Base-by-base conservation (phyloP, 2,329 filamentous ascomycete species). In the Paraphoma chrysanthemicola region DNA sequence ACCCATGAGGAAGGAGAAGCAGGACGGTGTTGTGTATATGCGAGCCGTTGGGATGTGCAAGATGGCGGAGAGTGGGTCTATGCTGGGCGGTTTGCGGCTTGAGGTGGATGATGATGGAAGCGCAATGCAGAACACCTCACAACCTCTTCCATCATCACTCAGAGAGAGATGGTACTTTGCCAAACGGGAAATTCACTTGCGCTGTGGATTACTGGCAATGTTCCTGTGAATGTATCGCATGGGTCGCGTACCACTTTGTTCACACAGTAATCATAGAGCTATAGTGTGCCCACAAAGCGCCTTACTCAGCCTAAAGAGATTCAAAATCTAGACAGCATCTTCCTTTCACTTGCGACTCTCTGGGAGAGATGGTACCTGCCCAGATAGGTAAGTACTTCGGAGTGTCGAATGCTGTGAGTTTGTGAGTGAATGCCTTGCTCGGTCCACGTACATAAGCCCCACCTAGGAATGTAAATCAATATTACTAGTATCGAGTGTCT, bases 41-140 rank as follows among this genome's bases (percentile, higher is more conserved):
- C 58, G 4, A 63, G 60, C 55, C 48, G 54, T 18, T 65, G 62
- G 64, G 53, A 45, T 18, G 28, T 53, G 14, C 43, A 49, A 29
- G 56, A 51, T 4, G 45, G 51, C 29, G 57, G 55, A n/a, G 45
- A 59, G n/a, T 65, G 62, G 58, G 45, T 56, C 1, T 64, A 65
- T 49, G 55, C 55, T 18, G 62, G 56, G 2, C 9, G 42, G 4
- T 16, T 28, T 9, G 30, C 18, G 2, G 16, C 12, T 7, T 39
- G 17, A 42, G 16, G 10, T n/a, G 39, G 3, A n/a, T 11, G n/a
- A 38, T 11, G 33, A 38, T 6, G n/a, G 6, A 38, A 11, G 7
- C 16, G 4, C 4, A n/a, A 14, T 17, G 39, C 12, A 42, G 3
- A 10, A 42, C n/a, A 14, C n/a, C 39, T 42, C 39, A 17, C 12